A percentile compares a stretch with the other conserved stretches of the same genome.
phyloP scores from a whole-genome alignment of 345 rosid species.

The Odontarrhena argentea region DNA sequence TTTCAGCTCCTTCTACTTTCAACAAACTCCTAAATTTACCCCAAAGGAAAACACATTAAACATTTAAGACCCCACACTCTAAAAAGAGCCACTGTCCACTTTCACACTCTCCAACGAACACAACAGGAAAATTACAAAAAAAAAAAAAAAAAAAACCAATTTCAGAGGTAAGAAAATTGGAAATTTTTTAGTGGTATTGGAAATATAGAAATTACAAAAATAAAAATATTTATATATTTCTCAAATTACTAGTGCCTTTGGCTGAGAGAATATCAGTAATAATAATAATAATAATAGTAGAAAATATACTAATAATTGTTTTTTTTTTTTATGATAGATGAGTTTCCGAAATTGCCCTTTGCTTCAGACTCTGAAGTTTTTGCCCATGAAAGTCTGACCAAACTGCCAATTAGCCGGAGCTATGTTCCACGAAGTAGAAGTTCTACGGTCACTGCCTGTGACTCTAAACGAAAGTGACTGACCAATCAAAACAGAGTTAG shows the following conservation, averaged over 20 bases:
- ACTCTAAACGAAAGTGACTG: constrained; percentile 64
- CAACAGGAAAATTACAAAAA: background rate
- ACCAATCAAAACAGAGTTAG: constrained; percentile 56
- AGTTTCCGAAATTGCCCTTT: constrained; percentile 16
- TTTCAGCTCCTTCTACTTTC: constrained; percentile 29
- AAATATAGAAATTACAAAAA: constrained; percentile 14
- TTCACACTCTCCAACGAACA: constrained; percentile 37
- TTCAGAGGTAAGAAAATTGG: constrained; percentile 26
- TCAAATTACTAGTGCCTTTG: constrained; percentile 34
- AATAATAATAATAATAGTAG: constrained; percentile 18
- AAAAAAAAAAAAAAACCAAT: background rate
- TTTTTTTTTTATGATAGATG: background rate
- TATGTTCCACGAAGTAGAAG: constrained; percentile 71
- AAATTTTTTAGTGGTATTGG: constrained; percentile 25
- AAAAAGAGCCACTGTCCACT: constrained; percentile 24
- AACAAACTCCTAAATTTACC: constrained; percentile 28
- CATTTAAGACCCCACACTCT: constrained; percentile 33
- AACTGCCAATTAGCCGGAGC: constrained; percentile 71
- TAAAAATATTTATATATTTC: constrained; percentile 10
- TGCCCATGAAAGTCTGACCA: constrained; percentile 72
- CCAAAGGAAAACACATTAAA: constrained; percentile 23
- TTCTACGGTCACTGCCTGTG: constrained; percentile 65
- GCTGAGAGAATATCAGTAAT: constrained; percentile 23
- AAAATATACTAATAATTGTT: constrained; percentile 7
- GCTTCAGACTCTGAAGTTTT: constrained; percentile 59